Percentiles rank a stretch among this genome's conserved stretches.
These are phyloP conservation scores for Linnemannia elongata DNA, from an alignment of 192 early-diverging fungal genomes.

Conservation along the genomic window DNA sequence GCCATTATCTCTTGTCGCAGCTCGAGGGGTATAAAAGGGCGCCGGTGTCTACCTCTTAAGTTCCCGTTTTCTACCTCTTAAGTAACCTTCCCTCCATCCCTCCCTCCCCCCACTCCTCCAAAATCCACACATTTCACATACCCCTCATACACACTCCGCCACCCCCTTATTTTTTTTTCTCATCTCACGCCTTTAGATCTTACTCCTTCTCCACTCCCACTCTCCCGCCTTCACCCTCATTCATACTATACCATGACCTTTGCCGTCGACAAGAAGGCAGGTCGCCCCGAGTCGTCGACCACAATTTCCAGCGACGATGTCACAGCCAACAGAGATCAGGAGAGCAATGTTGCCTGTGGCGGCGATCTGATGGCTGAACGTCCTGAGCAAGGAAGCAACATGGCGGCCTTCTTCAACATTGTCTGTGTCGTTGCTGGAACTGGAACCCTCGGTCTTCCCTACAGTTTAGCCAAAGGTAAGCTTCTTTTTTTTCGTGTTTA, in stretches of 20 bases:
- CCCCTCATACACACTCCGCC: neutral
- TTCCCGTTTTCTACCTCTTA: constrained; percentile 2
- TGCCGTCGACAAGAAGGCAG: constrained; percentile 6
- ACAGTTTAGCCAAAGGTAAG: constrained; percentile 63
- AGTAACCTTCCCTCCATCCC: neutral
- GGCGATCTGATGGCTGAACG: constrained; percentile 50
- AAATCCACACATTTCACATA: neutral
- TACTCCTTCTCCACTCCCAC: neutral
- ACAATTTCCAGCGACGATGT: constrained; percentile 28
- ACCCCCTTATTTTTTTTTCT: neutral
- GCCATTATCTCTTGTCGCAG: neutral
- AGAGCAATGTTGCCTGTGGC: neutral
- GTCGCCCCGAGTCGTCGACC: constrained; percentile 13
- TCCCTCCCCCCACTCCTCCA: neutral
- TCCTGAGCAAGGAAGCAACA: constrained; percentile 61
- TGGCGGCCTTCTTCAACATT: constrained; percentile 63
- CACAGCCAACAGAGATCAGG: constrained; percentile 10
- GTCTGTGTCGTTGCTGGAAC: constrained; percentile 77
- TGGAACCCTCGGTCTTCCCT: constrained; percentile 71
- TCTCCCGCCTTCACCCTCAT: neutral
- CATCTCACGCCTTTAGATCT: neutral
- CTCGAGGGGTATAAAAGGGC: neutral
- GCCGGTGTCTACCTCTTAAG: neutral
- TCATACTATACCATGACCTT: constrained; percentile 14
- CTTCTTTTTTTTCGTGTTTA: neutral